Conservation (phyloP, 306 rosid species). For the Vigna trinervia region DNA sequence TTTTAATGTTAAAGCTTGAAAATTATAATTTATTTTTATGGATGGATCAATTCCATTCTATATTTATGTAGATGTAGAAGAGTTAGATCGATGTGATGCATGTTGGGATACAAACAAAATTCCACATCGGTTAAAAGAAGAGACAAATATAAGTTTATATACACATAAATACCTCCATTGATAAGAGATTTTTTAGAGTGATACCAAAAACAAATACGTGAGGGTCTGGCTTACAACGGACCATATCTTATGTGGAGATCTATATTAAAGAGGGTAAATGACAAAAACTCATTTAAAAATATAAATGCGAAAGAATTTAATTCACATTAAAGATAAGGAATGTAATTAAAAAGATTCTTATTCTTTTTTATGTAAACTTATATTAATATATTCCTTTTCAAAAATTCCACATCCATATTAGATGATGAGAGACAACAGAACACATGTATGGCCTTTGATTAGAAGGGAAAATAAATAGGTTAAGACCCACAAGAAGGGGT, state of each 20-base stretch:
- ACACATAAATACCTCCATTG: too few species aligned
- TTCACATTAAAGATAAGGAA: background rate
- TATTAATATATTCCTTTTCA: background rate
- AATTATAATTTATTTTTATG: background rate
- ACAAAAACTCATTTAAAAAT: background rate
- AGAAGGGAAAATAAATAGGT: background rate
- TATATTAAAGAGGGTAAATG: too few species aligned
- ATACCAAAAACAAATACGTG: too few species aligned
- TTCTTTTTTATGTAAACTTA: background rate
- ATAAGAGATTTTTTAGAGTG: too few species aligned
- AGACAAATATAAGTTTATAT: too few species aligned
- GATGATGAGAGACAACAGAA: constrained; percentile 13
- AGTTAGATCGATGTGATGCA: too few species aligned
- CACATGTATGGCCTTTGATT: constrained; percentile 37
- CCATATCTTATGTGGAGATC: too few species aligned
- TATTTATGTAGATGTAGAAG: background rate
- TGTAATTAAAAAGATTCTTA: background rate
- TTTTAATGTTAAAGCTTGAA: background rate
- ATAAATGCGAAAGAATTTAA: background rate
- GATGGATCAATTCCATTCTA: background rate
- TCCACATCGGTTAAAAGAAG: too few species aligned
- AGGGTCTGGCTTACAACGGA: too few species aligned
- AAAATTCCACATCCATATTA: background rate
- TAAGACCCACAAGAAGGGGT: constrained; percentile 45
- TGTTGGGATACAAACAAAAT: too few species aligned